Percentiles rank a stretch among this genome's conserved stretches.
Conservation (phyloP, 805 yeast species). For the Wickerhamiella brachini region DNA sequence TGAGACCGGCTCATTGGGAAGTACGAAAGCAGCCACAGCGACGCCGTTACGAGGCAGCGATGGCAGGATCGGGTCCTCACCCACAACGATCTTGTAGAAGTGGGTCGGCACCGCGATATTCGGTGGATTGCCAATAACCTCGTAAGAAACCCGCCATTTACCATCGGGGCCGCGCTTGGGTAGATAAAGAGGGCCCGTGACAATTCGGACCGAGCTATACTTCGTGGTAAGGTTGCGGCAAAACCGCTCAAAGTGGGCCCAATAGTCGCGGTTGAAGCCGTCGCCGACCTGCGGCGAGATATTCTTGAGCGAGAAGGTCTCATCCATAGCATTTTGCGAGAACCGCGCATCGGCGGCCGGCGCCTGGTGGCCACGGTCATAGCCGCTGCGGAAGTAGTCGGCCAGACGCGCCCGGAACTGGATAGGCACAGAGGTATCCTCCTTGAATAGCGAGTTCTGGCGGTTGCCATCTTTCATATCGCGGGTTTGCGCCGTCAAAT, state of each 20-base stretch:
- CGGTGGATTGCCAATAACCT: conserved; percentile 94
- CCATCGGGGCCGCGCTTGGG: conserved; percentile 76
- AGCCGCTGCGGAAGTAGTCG: conserved; percentile 90
- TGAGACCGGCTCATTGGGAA: conserved; percentile 74
- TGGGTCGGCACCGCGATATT: conserved; percentile 95
- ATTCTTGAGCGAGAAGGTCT: conserved; percentile 78
- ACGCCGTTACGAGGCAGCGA: conserved; percentile 28
- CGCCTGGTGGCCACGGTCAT: conserved; percentile 93
- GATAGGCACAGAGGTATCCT: conserved; percentile 70
- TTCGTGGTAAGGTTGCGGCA: conserved; percentile 59
- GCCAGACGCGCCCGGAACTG: conserved; percentile 61
- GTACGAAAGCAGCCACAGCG: conserved; percentile 82
- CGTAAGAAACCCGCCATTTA: conserved; percentile 72
- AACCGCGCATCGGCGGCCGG: conserved; percentile 97
- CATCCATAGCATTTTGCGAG: conserved; percentile 85
- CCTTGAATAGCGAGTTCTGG: conserved; percentile 67
- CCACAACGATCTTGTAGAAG: conserved; percentile 81
- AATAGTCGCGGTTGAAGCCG: conserved; percentile 92
- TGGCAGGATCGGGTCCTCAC: conserved; percentile 40
- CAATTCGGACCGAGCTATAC: conserved; percentile 65
- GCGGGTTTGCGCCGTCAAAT: conserved; percentile 57
- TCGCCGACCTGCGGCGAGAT: conserved; percentile 97
- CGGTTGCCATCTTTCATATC: conserved; percentile 41
- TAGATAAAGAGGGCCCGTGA: conserved; percentile 87
- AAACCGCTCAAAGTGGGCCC: conserved; percentile 95